Evolutionary conservation across 164 flowering plant species (phyloP).

Genomic region (Kalanchoe fedtschenkoi): DNA sequence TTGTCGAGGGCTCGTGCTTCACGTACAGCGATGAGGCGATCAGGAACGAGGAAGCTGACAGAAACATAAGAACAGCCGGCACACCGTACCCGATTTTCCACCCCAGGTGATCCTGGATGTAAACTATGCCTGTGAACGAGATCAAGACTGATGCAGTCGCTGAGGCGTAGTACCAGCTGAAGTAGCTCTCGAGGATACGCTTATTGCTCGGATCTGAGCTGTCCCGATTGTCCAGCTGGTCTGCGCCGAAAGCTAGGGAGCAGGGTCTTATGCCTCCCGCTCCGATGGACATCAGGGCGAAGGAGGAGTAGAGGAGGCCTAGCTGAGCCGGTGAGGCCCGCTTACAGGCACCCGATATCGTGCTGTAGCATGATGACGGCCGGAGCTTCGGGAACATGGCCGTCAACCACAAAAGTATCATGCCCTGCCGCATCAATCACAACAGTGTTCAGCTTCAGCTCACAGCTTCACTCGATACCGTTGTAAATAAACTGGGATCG

Average conservation of each 20-base stretch:
- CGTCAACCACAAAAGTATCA: constrained; percentile 52
- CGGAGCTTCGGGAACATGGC: constrained; percentile 33
- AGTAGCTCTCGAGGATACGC: constrained; percentile 39
- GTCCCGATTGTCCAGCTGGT: constrained; percentile 32
- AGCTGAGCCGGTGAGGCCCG: constrained; percentile 29
- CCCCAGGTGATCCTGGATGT: constrained; percentile 57
- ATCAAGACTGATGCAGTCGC: constrained; percentile 28
- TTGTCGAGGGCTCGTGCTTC: constrained; percentile 25
- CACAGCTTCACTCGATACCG: no score
- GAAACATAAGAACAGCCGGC: constrained; percentile 48
- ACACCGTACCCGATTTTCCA: constrained; percentile 68
- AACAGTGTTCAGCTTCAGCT: neutral
- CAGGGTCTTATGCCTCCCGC: constrained; percentile 65
- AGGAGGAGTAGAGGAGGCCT: constrained; percentile 24
- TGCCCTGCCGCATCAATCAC: constrained; percentile 28
- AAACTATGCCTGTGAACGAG: constrained; percentile 53
- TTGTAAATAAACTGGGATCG: no score
- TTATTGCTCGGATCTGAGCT: no score
- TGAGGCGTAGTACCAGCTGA: constrained; percentile 58
- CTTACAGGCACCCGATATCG: constrained; percentile 20
- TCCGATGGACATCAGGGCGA: constrained; percentile 47
- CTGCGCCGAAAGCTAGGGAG: constrained; percentile 74
- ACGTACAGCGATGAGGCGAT: constrained; percentile 39
- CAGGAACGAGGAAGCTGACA: constrained; percentile 32
- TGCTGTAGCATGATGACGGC: constrained; percentile 41